Base-by-base conservation (phyloP, 768 basidiomycete genomes). In the Lactifluus volemus region DNA sequence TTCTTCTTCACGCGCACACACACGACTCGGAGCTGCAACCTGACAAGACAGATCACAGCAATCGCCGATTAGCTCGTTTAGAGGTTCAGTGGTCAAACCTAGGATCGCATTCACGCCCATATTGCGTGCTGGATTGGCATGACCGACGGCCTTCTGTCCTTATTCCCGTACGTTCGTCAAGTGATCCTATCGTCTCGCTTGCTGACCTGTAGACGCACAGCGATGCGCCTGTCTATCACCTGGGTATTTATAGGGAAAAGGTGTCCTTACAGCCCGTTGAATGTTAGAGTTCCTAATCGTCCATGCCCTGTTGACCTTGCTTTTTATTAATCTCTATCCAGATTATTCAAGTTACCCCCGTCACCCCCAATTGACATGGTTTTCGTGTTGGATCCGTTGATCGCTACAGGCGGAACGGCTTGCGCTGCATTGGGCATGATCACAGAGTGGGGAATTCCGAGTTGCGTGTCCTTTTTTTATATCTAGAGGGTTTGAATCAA, bases 341-440 rank as follows among this genome's bases (percentile, higher is more conserved):
- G 92, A 96, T 71, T 92, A 93, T 73, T 94, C 92, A 54, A 95
- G 74, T 79, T 96, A 39, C 94, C 93, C 12, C 75, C 83, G 41
- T 74, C 76, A 9, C 84, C 87, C 4, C 84, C 86, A 0, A 82
- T 95, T 14, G 95, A 98, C 68, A 73, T 81, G 44, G 85, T 93
- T n/a, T 92, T 85, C 74, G 76, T 98, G 25, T 78, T 98, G 34
- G 96, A 98, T 67, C 96, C 96, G 17, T 75, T 98, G 36, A 86
- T 98, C 67, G 96, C 96, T 0, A 98, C 96, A 3, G 96, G 94
- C 54, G 90, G 92, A 11, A 98, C 96, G 4, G 92, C 90, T 2
- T 80, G 81, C 63, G 94, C 96, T 17, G 95, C 95, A 9, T 71
- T 98, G 58, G 69, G 80, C 53, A 98, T 97, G 92, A 79, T 96